Evolutionary conservation across 768 basidiomycete species (phyloP).

Genomic region (Calocybe gangraenosa): DNA sequence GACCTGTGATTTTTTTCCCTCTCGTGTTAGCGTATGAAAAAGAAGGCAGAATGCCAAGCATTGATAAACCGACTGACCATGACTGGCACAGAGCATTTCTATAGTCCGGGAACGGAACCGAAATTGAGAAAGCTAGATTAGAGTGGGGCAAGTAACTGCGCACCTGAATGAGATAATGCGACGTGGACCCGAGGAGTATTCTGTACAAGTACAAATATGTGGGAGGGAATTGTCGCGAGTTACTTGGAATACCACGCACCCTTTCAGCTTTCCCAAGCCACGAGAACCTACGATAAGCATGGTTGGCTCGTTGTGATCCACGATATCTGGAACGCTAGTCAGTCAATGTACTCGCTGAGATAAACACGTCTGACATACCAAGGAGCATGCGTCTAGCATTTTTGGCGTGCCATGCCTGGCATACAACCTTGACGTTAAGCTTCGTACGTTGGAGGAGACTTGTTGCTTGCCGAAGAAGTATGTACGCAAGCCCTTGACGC

Average conservation of each 20-base stretch:
- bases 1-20: slow-evolving; percentile 28
- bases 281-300: slow-evolving; percentile 97
- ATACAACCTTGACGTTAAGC: slow-evolving; percentile 80
- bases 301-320: slow-evolving; percentile 81
- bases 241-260: slow-evolving; percentile 43
- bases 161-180: slow-evolving; percentile 88
- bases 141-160: slow-evolving; percentile 9
- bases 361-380: slow-evolving; percentile 33
- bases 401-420: slow-evolving; percentile 98
- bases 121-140: slow-evolving; percentile 1
- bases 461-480: slow-evolving; percentile 86
- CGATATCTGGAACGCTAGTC: slow-evolving; percentile 53
- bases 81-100: slow-evolving; percentile 93
- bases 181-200: slow-evolving; percentile 91
- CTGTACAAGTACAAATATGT: slow-evolving; percentile 33
- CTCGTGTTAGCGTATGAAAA: background rate
- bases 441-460: slow-evolving; percentile 86
- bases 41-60: background rate
- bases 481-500: slow-evolving; percentile 87
- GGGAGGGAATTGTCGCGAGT: background rate
- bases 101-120: background rate
- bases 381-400: slow-evolving; percentile 87
- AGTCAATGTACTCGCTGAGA: background rate
- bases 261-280: slow-evolving; percentile 82
- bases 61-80: slow-evolving; percentile 49